Percentiles rank a stretch among this genome's conserved stretches.
Evolutionary conservation across 495 filamentous ascomycete species (phyloP).

Genomic region (Diplogelasinospora grovesii): DNA sequence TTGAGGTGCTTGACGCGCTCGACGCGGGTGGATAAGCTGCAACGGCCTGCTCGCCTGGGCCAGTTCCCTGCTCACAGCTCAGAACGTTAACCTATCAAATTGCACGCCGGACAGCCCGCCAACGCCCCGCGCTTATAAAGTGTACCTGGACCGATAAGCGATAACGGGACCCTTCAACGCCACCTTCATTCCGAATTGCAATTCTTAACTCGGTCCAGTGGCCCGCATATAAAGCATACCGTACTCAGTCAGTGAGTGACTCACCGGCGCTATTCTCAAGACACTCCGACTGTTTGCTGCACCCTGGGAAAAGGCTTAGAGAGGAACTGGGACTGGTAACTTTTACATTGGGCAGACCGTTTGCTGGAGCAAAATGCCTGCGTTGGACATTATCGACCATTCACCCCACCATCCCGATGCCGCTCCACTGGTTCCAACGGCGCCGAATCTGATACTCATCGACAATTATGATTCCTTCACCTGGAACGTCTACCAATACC

Average conservation of each 20-base stretch:
- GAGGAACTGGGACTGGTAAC: too few relatives aligned
- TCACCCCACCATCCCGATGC: slow-evolving; percentile 76
- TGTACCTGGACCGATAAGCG: slow-evolving; percentile 8
- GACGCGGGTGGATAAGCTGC: slow-evolving; percentile 17
- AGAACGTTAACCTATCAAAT: background rate
- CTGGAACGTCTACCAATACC: slow-evolving; percentile 98
- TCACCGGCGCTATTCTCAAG: slow-evolving; percentile 5
- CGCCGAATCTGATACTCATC: slow-evolving; percentile 88
- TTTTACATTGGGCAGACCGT: background rate
- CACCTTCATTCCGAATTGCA: background rate
- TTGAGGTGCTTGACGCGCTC: slow-evolving; percentile 15
- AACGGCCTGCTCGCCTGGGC: background rate
- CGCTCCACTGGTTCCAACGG: slow-evolving; percentile 59
- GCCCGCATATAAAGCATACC: too few relatives aligned
- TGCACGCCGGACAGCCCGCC: background rate
- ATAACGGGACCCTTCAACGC: slow-evolving; percentile 1
- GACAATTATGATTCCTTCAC: slow-evolving; percentile 99
- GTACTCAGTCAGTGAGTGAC: too few relatives aligned
- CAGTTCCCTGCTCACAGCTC: background rate
- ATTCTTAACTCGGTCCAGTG: too few relatives aligned
- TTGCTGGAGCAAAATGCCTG: slow-evolving; percentile 30
- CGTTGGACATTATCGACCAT: slow-evolving; percentile 65
- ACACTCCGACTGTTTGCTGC: background rate
- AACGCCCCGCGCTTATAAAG: too few relatives aligned
- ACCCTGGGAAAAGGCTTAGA: too few relatives aligned